phyloP scores from a whole-genome alignment of 768 basidiomycete species.

The Tulasnella sp. region DNA sequence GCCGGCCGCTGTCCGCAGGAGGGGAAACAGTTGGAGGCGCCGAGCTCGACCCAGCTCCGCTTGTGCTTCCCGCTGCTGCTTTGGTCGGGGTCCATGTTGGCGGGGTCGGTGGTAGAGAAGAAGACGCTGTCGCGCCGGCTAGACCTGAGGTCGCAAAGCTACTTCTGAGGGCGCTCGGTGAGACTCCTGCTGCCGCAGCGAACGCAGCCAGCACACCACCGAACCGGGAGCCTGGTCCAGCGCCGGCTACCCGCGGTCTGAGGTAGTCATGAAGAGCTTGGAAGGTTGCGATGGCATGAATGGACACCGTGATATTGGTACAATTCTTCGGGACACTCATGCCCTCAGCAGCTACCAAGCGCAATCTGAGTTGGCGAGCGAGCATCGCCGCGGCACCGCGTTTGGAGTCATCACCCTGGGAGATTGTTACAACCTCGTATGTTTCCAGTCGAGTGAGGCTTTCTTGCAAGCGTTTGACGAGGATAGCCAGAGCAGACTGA shows the following conservation, averaged over 20 bases:
- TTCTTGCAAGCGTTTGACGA: constrained; percentile 95
- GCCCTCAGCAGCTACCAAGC: constrained; percentile 81
- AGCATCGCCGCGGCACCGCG: constrained; percentile 83
- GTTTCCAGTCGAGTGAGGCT: constrained; percentile 90
- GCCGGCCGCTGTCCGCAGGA: constrained; percentile 36
- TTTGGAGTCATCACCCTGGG: constrained; percentile 82
- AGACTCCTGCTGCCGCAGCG: constrained; percentile 58
- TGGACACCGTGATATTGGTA: constrained; percentile 83
- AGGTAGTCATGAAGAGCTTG: constrained; percentile 95
- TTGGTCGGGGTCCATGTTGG: constrained; percentile 31
- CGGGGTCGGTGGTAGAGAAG: constrained; percentile 23
- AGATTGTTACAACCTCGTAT: constrained; percentile 89
- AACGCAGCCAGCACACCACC: constrained; percentile 89
- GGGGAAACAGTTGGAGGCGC: neutral
- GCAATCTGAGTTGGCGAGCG: constrained; percentile 84
- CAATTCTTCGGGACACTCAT: constrained; percentile 75
- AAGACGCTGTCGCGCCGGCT: constrained; percentile 23
- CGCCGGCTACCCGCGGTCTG: constrained; percentile 73
- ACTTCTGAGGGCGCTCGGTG: constrained; percentile 34
- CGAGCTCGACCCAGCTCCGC: neutral
- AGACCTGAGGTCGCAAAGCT: constrained; percentile 21
- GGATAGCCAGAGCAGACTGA: constrained; percentile 55
- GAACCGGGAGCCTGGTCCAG: constrained; percentile 36
- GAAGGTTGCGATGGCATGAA: constrained; percentile 97
- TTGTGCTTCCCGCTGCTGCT: constrained; percentile 13